Evolutionary conservation across 1,139 yeast genomes (phyloP), one percentile per base, ranked within the genome.

Genomic region (Debaryomyces udenii): DNA sequence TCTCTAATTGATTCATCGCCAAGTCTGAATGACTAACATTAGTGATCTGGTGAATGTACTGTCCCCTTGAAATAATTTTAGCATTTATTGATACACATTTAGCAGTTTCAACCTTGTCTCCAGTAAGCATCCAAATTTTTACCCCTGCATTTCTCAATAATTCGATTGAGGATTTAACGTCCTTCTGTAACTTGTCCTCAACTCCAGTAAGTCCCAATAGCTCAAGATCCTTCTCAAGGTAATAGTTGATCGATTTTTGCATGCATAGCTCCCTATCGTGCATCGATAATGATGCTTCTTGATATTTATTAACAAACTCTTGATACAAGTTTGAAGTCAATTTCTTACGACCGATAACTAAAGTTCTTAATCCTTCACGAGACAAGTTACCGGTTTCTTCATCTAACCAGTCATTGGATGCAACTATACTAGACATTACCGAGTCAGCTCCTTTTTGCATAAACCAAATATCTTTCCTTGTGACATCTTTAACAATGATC

Each of bases 351-450:
- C 93, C 98, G 51, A 94, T 81, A 1, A 94, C 99, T 53, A 94
- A 75, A 0, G 99, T 94, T 58, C 99, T 80, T 48, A 94, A 73
- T 9, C 99, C 99, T 66, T 94, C 99, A 49, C 99, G 80, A 1
- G 99, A 99, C 97, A 94, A 90, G 56, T 94, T 94, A 15, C 91
- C 85, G 0, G 96, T 88, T 64, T 94, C 99, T 64, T 94, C 99
- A 43, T 94, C 99, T 14, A 94, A 68, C 99, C 99, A 94, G 59
- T 93, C 98, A 58, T 84, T 91, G 31, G 78, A 76, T 51, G 79
- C 83, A 9, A 94, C 98, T 47, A 93, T 88, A 27, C 70, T 73
- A n/a, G 80, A 65, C 97, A 94, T 93, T 9, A 91, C 97, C 0
- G 96, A 83, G 61, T 94, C 99, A 2, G 99, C 99, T 44, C 99